Conservation (phyloP, 208 protist species). For the Leishmania martiniquensis region DNA sequence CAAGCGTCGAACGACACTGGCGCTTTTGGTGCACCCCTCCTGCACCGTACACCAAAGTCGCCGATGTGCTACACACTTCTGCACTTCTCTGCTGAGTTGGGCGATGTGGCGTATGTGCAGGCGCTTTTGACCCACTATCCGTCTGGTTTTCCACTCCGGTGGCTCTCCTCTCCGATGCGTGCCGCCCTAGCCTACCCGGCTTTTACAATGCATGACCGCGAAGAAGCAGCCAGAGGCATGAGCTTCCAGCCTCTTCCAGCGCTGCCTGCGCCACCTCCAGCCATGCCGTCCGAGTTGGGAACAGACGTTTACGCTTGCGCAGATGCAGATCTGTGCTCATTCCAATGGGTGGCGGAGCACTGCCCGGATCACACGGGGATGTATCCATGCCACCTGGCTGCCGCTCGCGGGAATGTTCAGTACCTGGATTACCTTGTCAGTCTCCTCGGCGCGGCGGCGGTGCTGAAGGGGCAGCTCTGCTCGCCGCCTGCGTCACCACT, state of each 20-base stretch:
- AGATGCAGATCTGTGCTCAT: conserved; percentile 5
- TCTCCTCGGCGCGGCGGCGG: conserved; percentile 22
- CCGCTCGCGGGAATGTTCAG: conserved; percentile 26
- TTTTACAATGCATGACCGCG: background rate
- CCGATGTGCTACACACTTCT: conserved; percentile 36
- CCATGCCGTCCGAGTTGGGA: background rate
- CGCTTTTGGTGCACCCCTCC: background rate
- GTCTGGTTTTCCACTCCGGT: conserved; percentile 17
- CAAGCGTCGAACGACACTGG: background rate
- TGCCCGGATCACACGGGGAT: conserved; percentile 36
- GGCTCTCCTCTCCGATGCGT: conserved; percentile 4
- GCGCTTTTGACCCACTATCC: conserved; percentile 1
- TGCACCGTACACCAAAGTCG: background rate
- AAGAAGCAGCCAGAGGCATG: background rate
- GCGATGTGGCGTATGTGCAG: conserved; percentile 28
- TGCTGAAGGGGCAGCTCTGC: conserved; percentile 36
- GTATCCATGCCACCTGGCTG: conserved; percentile 48
- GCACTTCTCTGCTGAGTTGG: conserved; percentile 62
- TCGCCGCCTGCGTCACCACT: background rate
- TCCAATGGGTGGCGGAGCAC: conserved; percentile 37
- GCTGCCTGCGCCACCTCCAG: background rate
- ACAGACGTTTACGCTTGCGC: background rate
- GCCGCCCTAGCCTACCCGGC: background rate
- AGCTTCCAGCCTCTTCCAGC: background rate
- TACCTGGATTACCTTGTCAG: conserved; percentile 28